Percentiles rank a stretch among this genome's conserved stretches.
These are phyloP conservation scores for Dissophora globulifera DNA, from an alignment of 192 early-diverging fungal species.

Conservation along the genomic window DNA sequence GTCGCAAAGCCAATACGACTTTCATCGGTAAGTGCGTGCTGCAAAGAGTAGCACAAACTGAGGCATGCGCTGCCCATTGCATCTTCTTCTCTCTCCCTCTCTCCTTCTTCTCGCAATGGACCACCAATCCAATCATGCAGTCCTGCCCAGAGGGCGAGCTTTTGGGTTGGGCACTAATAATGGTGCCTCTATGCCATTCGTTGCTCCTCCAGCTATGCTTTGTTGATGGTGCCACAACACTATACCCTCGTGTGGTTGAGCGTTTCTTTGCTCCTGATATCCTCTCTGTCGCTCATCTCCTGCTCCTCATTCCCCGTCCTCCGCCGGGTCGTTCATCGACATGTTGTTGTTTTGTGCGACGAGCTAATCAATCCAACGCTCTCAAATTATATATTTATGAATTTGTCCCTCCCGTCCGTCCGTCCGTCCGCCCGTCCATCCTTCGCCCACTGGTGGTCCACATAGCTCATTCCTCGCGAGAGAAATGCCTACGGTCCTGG, in stretches of 20 bases:
- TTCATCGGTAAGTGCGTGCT: constrained; percentile 35
- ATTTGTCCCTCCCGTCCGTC: background rate
- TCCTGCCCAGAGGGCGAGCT: background rate
- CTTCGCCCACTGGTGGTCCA: background rate
- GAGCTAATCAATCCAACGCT: constrained; percentile 13
- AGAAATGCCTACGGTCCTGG: constrained; percentile 19
- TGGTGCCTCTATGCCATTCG: constrained; percentile 3
- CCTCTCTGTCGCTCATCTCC: background rate
- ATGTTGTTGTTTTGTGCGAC: background rate
- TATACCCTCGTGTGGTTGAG: constrained; percentile 10
- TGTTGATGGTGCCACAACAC: constrained; percentile 10
- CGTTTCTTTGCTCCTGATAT: background rate
- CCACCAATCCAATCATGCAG: background rate
- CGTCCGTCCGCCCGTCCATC: background rate
- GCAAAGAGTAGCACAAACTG: too few relatives aligned
- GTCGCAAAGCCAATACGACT: constrained; percentile 37
- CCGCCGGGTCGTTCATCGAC: too few relatives aligned
- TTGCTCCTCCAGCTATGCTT: constrained; percentile 18
- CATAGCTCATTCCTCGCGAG: constrained; percentile 31
- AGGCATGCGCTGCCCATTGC: too few relatives aligned
- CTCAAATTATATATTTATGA: constrained; percentile 19
- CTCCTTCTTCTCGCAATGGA: too few relatives aligned
- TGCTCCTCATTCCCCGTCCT: too few relatives aligned
- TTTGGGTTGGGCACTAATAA: constrained; percentile 10
- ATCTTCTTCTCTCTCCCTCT: too few relatives aligned